A percentile compares a stretch with the other conserved stretches of the same genome.
Conservation (phyloP, 1,139 yeast genomes). For the Scheffersomyces quercinus region DNA sequence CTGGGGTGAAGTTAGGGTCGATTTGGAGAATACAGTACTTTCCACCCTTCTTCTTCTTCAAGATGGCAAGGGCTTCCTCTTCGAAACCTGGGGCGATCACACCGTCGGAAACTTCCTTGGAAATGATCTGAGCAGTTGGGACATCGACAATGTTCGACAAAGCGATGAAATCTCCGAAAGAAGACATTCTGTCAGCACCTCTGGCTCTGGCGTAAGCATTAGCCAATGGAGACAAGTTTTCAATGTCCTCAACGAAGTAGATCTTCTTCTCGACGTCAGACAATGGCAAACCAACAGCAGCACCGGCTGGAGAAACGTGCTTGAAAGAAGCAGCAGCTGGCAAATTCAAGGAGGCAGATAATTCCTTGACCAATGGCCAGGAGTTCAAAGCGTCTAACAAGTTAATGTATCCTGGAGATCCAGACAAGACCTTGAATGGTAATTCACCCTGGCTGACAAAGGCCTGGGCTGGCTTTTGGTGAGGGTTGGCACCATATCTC, state of each 20-base stretch:
- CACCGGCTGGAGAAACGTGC: slow-evolving; percentile 99
- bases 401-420: slow-evolving; percentile 97
- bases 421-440: slow-evolving; percentile 91
- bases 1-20: slow-evolving; percentile 92
- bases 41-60: slow-evolving; percentile 93
- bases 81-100: slow-evolving; percentile 97
- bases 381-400: slow-evolving; percentile 94
- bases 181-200: slow-evolving; percentile 99
- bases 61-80: slow-evolving; percentile 85
- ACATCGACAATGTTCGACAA: slow-evolving; percentile 93
- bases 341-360: slow-evolving; percentile 87
- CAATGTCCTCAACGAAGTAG: slow-evolving; percentile 92
- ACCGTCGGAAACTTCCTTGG: slow-evolving; percentile 97
- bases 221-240: slow-evolving; percentile 93
- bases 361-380: slow-evolving; percentile 98
- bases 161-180: slow-evolving; percentile 98
- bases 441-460: slow-evolving; percentile 81
- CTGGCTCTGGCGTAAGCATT: slow-evolving; percentile 99
- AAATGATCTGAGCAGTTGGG: slow-evolving; percentile 95
- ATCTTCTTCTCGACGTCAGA: slow-evolving; percentile 89
- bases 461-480: slow-evolving; percentile 99
- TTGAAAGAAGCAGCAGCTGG: slow-evolving; percentile 99
- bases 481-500: slow-evolving; percentile 98
- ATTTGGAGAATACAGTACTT: slow-evolving; percentile 95
- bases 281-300: slow-evolving; percentile 93